phyloP scores from a whole-genome alignment of 2,329 filamentous ascomycete species.

The Penicillium sp. region DNA sequence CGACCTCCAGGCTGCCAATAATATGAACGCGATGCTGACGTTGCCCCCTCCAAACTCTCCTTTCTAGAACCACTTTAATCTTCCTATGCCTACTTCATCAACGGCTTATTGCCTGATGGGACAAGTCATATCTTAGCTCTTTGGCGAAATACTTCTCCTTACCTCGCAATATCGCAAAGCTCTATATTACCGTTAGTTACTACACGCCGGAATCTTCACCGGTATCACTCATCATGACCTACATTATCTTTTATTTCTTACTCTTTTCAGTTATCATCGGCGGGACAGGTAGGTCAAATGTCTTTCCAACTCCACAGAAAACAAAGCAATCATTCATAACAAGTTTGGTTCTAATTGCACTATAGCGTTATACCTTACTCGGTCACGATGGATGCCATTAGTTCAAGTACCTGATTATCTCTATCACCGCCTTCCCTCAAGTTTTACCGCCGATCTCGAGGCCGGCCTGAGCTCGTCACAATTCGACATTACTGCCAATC shows the following conservation, averaged over 20 bases:
- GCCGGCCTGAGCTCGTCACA: conserved; percentile 77
- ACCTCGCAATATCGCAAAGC: neutral
- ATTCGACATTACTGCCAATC: conserved; percentile 80
- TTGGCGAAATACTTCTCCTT: neutral
- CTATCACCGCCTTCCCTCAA: conserved; percentile 74
- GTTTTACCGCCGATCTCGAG: conserved; percentile 83
- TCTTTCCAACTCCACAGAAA: neutral
- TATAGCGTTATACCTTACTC: conserved; percentile 74
- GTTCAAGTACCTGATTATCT: conserved; percentile 66
- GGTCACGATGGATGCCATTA: conserved; percentile 70
- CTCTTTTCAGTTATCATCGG: conserved; percentile 69
- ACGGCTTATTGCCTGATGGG: neutral
- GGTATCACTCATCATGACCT: conserved; percentile 59
- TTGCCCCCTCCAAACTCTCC: neutral
- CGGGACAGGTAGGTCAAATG: conserved; percentile 61
- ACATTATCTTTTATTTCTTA: conserved; percentile 72
- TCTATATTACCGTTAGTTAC: neutral
- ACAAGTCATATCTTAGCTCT: neutral
- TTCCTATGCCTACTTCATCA: neutral
- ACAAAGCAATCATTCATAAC: conserved; percentile 1
- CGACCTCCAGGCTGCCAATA: conserved; percentile 6
- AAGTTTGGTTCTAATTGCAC: conserved; percentile 7
- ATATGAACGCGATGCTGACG: conserved; percentile 8
- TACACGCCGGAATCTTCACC: neutral
- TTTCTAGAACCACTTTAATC: neutral